Evolutionary conservation across 2,329 filamentous ascomycete species (phyloP), one percentile per base, ranked within the genome.

Genomic region (Cladophialophora exuberans): DNA sequence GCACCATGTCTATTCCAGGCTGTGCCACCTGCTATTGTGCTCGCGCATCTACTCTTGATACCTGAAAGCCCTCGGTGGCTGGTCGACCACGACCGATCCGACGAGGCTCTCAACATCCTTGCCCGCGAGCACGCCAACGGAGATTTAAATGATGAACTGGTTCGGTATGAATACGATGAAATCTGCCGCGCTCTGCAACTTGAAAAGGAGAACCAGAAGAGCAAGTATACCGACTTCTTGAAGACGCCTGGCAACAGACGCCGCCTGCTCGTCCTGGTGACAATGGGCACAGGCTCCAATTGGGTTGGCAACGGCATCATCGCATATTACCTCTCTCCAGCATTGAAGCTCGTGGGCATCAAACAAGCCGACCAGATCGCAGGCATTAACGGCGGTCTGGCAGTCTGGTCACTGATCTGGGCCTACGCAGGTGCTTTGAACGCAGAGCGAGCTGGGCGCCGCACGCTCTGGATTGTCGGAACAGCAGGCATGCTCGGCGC

Each of bases 211-310:
- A 77, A 59, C 69, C 76, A 68, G 47, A 18, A 26, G 17, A 80
- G 77, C 43, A 70, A 72, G 57, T 88, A 86, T 66, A 58, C 80
- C 15, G 84, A 87, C 66, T 85, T 87, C 62, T 62, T 87, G 63
- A 74, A 72, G 62, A 88, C 85, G 20, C 72, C 72, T 17, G 81
- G 79, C 33, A 84, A 83, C 65, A 75, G 81, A 30, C 76, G 78
- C 61, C 73, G 82, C 28, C 69, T 83, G 18, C 64, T 81, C 30
- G 81, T 84, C 51, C 69, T 79, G 17, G 66, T 82, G 35, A 11
- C 30, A n/a, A n/a, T n/a, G 10, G 30, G 30, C 3, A 33, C 15
- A 10, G 10, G 10, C 15, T 33, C 30, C 72, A 75, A 23, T 70
- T 80, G 4, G 81, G 84, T 57, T 83, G 79, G 78, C 78, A 74